Conservation (phyloP, 768 basidiomycete genomes). For the Amanita thiersii region DNA sequence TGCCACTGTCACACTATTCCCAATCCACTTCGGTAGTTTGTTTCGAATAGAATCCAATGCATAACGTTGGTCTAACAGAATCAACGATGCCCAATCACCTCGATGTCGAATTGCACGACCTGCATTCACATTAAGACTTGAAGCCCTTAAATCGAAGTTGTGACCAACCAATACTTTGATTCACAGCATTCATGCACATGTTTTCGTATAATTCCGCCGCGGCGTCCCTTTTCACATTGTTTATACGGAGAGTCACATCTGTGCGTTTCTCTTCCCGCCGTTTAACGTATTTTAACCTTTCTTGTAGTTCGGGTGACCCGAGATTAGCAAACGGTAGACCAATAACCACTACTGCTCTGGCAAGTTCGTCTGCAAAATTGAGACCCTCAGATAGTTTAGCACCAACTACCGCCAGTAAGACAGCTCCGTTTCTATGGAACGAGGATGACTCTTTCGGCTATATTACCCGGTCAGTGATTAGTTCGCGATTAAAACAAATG, state of each 20-base stretch:
- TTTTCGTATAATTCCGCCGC: conserved; percentile 84
- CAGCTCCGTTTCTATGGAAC: conserved; percentile 50
- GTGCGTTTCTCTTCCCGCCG: conserved; percentile 37
- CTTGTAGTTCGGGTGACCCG: conserved; percentile 83
- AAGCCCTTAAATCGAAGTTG: background rate
- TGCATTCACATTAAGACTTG: conserved; percentile 19
- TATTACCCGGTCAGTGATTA: background rate
- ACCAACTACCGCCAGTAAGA: conserved; percentile 92
- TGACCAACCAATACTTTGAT: conserved; percentile 87
- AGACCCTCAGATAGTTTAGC: conserved; percentile 95
- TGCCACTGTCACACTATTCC: conserved; percentile 44
- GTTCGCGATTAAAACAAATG: background rate
- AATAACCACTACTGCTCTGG: conserved; percentile 78
- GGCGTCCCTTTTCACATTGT: conserved; percentile 48
- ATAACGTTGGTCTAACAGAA: conserved; percentile 85
- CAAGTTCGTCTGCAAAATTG: conserved; percentile 71
- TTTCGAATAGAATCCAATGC: conserved; percentile 51
- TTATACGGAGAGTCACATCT: conserved; percentile 19
- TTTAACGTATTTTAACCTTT: conserved; percentile 85
- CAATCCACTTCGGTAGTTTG: conserved; percentile 93
- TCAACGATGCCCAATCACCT: conserved; percentile 84
- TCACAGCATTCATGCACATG: conserved; percentile 90
- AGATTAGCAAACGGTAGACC: conserved; percentile 93
- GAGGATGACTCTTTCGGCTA: conserved; percentile 10
- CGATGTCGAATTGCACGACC: conserved; percentile 91